Base-by-base conservation (phyloP, 352 stramenopile species). In the Phytophthora melonis region DNA sequence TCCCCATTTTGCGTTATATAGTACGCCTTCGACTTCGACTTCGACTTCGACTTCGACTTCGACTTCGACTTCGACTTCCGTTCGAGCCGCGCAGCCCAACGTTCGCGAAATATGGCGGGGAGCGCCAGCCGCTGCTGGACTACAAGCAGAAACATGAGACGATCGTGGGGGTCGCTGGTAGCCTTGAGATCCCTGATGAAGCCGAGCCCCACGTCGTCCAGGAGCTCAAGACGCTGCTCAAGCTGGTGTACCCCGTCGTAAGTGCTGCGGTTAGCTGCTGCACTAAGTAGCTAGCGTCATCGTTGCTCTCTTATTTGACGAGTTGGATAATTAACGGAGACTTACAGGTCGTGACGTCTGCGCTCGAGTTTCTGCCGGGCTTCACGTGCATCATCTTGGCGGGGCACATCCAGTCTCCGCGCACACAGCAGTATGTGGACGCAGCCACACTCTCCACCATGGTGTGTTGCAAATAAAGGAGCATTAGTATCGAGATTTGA, bases 341-440 rank as follows among this genome's bases (percentile, higher is more conserved):
- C 21, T 52, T 54, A 34, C 21, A 74, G 66, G 72, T 84, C 7
- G 70, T 81, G 63, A 88, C 75, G 16, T 80, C 76, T 11, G 70
- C 77, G 25, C 67, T 90, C 21, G 84, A 92, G 66, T 90, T 87
- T 62, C 58, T 90, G 3, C 84, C 84, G 8, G 72, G 76, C 18
- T 72, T 88, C 45, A 86, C 79, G 49, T 84, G 80, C 60, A 86
- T 90, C 45, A 74, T 88, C 39, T 72, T 93, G 23, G 82, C 84
- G 4, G 84, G 86, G 21, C 83, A 89, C 74, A 90, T 93, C 58
- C 54, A 89, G 64, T 88, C 82, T n/a, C 75, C 81, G 0, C 52
- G 80, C 23, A 82, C 78, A 1, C 87, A 91, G 55, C 73, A 86
- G 32, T 92, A 88, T 55, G 82, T 93, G 18, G 82, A 90, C 58